phyloP scores from a whole-genome alignment of 176 grass and related monocot species.

The Eragrostis nindensis region DNA sequence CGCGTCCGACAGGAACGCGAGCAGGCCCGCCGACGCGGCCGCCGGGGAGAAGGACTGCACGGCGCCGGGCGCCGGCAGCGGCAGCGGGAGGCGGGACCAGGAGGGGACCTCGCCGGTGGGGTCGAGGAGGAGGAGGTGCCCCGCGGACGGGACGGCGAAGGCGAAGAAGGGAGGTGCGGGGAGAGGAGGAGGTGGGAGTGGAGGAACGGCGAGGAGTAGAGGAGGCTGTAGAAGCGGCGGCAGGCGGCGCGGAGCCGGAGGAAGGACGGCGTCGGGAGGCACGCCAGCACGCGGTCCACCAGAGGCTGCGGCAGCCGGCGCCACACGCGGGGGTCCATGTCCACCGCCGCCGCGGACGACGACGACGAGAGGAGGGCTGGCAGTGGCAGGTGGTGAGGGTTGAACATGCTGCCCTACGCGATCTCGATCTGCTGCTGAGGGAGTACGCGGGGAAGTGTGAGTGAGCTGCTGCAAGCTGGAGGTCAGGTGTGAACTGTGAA shows the following conservation, averaged over 20 bases:
- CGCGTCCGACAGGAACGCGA: conserved; percentile 77
- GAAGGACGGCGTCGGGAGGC: conserved; percentile 74
- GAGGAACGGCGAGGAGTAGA: conserved; percentile 90
- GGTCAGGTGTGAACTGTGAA: conserved; percentile 20
- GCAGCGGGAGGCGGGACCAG: conserved; percentile 70
- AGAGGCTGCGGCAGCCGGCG: conserved; percentile 69
- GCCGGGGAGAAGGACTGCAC: conserved; percentile 59
- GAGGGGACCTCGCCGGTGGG: conserved; percentile 38
- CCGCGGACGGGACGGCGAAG: conserved; percentile 51
- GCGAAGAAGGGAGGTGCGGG: conserved; percentile 80
- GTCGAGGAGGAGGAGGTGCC: conserved; percentile 59
- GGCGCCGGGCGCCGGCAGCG: conserved; percentile 7
- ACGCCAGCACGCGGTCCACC: conserved; percentile 81
- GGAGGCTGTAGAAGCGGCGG: conserved; percentile 79
- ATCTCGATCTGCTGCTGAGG: not conserved
- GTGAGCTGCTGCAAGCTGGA: not conserved
- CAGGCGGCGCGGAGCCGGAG: conserved; percentile 80
- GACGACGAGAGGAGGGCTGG: not conserved
- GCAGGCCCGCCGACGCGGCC: conserved; percentile 66
- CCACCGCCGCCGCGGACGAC: not conserved
- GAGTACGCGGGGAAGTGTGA: not conserved
- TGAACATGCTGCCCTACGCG: conserved; percentile 38
- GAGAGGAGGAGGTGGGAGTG: conserved; percentile 83
- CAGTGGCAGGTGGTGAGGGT: conserved; percentile 7
- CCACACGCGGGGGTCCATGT: conserved; percentile 87